Base-by-base conservation (phyloP, 1,284 basidiomycete species). In the Takashimella koratensis region DNA sequence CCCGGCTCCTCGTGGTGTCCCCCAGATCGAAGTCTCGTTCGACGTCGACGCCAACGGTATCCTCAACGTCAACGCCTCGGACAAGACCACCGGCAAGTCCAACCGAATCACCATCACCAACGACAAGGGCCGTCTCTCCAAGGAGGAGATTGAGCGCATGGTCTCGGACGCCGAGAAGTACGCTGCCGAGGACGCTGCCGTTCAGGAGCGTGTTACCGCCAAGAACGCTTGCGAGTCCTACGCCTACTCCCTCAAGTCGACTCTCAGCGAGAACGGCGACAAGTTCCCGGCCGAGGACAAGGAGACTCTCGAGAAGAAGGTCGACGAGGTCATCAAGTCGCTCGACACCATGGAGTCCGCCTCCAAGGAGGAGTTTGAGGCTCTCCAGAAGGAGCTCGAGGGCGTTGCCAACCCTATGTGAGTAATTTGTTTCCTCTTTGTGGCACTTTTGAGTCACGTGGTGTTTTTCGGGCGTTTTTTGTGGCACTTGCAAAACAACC, bases 121-220 rank as follows among this genome's bases (percentile, higher is more conserved):
- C 78, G 92, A 96, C 82, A 96, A 97, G 83, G 95, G 95, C 53
- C 93, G 95, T 79, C 82, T 98, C 54, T 93, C 90, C 68, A 95
- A 95, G 82, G 94, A 97, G 78, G 94, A 98, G 79, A 98, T 98
- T 63, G 94, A 98, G 80, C 87, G 90, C 74, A 98, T 98, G 95
- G 87, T 97, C 56, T 71, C 77, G 61, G 90, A 95, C 68, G 92
- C 92, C 57, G 92, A 94, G 84, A 87, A 90, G 79, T 68, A 79
- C 86, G 67, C 62, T 49, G 69, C 66, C 45, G 68, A 71, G 56
- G 77, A 78, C 68, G 76, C 77, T 64, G 76, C 74, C 56, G 77
- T 74, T 26, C 74, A 75, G 36, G 70, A 70, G 66, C 88, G 92
- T 60, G 95, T 96, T 76, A 72, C 82, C 46, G 77, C 92, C 66